Evolutionary conservation across 2,329 filamentous ascomycete genomes (phyloP).

Genomic region (Fusarium sulawesiense): DNA sequence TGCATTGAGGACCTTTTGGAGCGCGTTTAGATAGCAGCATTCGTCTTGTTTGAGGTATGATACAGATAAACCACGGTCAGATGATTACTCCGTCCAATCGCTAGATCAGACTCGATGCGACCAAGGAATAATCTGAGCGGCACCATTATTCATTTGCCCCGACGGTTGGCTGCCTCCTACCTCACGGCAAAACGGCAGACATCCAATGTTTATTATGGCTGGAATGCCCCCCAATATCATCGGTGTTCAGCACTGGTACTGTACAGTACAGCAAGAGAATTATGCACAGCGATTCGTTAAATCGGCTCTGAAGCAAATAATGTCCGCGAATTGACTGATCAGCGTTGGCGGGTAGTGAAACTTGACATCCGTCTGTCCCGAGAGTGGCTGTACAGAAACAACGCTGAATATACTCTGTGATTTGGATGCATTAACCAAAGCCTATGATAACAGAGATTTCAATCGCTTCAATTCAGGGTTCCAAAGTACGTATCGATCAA

Average conservation of each 20-base stretch:
- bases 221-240: conserved; percentile 23
- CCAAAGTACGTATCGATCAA: not conserved
- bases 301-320: conserved; percentile 22
- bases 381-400: conserved; percentile 38
- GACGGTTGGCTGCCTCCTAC: conserved; percentile 20
- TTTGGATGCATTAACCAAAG: conserved; percentile 10
- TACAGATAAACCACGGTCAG: conserved; percentile 28
- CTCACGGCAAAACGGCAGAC: conserved; percentile 30
- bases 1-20: conserved; percentile 2
- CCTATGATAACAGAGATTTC: conserved; percentile 9
- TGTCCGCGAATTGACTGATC: conserved; percentile 18
- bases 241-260: not conserved
- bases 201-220: conserved; percentile 7
- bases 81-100: conserved; percentile 32
- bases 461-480: not conserved
- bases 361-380: conserved; percentile 34
- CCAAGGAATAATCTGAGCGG: conserved; percentile 8
- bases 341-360: conserved; percentile 24
- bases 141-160: conserved; percentile 3
- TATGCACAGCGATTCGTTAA: conserved; percentile 2
- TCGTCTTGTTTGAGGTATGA: conserved; percentile 28
- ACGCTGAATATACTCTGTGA: not conserved
- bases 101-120: conserved; percentile 1
- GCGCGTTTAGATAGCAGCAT: conserved; percentile 15
- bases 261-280: not conserved